Base-by-base conservation (phyloP, 2,329 filamentous ascomycete genomes). In the Pseudocercospora macadamiae region DNA sequence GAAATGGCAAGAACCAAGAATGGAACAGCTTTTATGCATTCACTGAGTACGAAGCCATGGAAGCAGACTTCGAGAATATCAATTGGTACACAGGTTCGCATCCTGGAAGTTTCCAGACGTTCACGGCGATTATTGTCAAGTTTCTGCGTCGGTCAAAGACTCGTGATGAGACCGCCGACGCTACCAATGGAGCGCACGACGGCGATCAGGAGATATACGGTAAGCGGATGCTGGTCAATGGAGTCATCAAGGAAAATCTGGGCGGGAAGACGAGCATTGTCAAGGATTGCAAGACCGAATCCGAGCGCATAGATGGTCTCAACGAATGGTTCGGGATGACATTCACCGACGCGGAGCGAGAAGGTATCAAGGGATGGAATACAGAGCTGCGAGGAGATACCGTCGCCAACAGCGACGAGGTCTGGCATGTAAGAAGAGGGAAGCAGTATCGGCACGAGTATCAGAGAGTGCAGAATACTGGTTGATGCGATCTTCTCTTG, bases 1-100 rank as follows among this genome's bases (percentile, higher is more conserved):
- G 52, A 62, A 68, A 68, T 34, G 51, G 60, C 18, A 45, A 72
- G 0, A 74, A 80, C 0, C 75, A 73, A 47, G 76, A 77, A 2
- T 92, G 87, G 84, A 77, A 81, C 30, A 75, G 82, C 2, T 83
- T 80, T 57, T 90, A 90, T 70, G 82, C 80, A 55, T 92, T 91
- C 70, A 79, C 80, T 2, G 84, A 89, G 16, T 74, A 81, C 12
- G 86, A 89, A 71, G 89, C 88, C 69, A 70, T 83, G 25, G 80
- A 79, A 3, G 70, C 74, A 21, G 87, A 90, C 70, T 89, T 85
- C 66, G 77, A 77, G 16, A 74, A 87, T 1, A 76, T 87, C 76
- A 89, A 85, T 71, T 83, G 77, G 65, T 82, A 69, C 39, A 83
- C 82, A 1, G 83, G 82, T 62, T 77, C 77, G 34, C 55, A 52